phyloP scores from a whole-genome alignment of 2,329 filamentous ascomycete genomes.

The Claviceps arundinis region DNA sequence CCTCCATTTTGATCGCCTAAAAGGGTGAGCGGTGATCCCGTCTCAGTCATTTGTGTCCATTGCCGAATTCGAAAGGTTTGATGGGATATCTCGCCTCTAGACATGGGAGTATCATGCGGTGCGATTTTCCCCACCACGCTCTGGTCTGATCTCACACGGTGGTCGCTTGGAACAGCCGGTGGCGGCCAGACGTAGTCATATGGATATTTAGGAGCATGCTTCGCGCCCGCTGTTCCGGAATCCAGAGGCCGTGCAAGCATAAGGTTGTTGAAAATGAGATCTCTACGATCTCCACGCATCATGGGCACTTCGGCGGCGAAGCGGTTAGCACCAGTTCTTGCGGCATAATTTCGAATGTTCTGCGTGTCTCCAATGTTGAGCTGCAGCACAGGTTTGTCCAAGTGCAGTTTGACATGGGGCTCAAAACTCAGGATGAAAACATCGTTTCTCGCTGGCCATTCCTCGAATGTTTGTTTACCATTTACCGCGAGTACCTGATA shows the following conservation, averaged over 20 bases:
- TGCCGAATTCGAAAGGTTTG: slow-evolving; percentile 60
- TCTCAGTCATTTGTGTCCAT: slow-evolving; percentile 55
- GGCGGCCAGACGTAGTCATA: slow-evolving; percentile 64
- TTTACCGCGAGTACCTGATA: slow-evolving; percentile 61
- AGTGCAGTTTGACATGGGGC: slow-evolving; percentile 56
- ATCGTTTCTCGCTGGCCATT: slow-evolving; percentile 51
- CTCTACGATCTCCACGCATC: slow-evolving; percentile 29
- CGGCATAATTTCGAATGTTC: slow-evolving; percentile 10
- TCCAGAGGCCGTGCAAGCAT: slow-evolving; percentile 45
- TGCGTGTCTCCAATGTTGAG: slow-evolving; percentile 25
- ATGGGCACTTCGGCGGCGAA: slow-evolving; percentile 41
- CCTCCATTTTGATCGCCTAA: slow-evolving; percentile 16
- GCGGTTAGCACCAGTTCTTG: slow-evolving; percentile 18
- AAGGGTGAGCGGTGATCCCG: slow-evolving; percentile 14
- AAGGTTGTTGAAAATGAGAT: slow-evolving; percentile 52
- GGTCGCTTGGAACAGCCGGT: slow-evolving; percentile 47
- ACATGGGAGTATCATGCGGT: slow-evolving; percentile 27
- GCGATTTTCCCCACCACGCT: slow-evolving; percentile 12
- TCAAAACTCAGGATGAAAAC: slow-evolving; percentile 62
- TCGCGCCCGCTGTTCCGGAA: slow-evolving; percentile 21
- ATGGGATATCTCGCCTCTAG: slow-evolving; percentile 49
- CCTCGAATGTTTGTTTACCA: slow-evolving; percentile 36
- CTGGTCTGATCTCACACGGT: slow-evolving; percentile 30
- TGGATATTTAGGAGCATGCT: slow-evolving; percentile 20
- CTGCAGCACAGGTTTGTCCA: slow-evolving; percentile 58